Conservation (phyloP, 108 stramenopile genomes). For the Conticribra guillardii region DNA sequence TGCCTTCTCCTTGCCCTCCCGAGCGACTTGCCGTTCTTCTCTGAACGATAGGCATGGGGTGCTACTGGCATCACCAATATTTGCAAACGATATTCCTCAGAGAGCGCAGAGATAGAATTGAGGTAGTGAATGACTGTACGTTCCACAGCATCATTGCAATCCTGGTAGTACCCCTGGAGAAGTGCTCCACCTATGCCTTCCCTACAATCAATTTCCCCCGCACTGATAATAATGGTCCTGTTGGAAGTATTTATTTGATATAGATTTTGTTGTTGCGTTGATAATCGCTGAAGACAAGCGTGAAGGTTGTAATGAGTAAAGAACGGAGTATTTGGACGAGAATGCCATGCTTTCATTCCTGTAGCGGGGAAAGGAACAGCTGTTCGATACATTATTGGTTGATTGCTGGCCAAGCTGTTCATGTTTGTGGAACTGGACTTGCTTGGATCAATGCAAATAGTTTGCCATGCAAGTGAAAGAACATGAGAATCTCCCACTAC, state of each 20-base stretch:
- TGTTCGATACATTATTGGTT: constrained; percentile 30
- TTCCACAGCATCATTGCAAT: constrained; percentile 46
- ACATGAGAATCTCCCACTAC: constrained; percentile 69
- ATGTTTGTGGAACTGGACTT: neutral
- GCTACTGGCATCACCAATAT: constrained; percentile 60
- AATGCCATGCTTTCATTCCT: constrained; percentile 70
- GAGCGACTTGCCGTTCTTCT: constrained; percentile 51
- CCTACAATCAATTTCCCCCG: constrained; percentile 71
- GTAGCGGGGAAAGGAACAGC: constrained; percentile 52
- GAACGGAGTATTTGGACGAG: constrained; percentile 42
- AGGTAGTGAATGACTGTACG: constrained; percentile 54
- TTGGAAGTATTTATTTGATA: neutral
- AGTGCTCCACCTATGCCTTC: constrained; percentile 64
- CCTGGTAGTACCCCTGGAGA: constrained; percentile 45
- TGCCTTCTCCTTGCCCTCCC: constrained; percentile 54
- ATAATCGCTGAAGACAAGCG: constrained; percentile 26
- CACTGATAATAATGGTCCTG: constrained; percentile 55
- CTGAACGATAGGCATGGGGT: constrained; percentile 54
- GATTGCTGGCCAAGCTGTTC: neutral
- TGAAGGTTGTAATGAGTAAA: constrained; percentile 58
- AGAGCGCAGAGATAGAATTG: constrained; percentile 21
- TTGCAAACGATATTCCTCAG: constrained; percentile 32
- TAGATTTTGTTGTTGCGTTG: neutral
- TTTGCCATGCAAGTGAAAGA: constrained; percentile 66
- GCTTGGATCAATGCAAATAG: constrained; percentile 31